Conservation (phyloP, 2,329 filamentous ascomycete genomes). For the Herpotrichia juniperi region DNA sequence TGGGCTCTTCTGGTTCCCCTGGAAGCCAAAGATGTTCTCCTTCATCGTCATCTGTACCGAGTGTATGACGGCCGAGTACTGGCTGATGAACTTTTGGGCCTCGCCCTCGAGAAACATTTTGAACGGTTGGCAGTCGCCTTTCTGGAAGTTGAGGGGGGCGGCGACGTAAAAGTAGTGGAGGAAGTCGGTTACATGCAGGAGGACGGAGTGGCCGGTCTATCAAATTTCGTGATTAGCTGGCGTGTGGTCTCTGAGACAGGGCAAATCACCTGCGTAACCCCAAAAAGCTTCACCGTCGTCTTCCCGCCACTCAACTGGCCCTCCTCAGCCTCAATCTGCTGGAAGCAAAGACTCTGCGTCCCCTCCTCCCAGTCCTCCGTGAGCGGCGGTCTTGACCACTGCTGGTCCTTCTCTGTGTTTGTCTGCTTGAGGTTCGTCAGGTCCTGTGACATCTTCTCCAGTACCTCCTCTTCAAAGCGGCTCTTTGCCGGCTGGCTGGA, state of each 20-base stretch:
- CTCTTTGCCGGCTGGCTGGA: conserved; percentile 87
- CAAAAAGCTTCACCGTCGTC: conserved; percentile 87
- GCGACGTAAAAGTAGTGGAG: conserved; percentile 95
- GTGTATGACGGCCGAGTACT: conserved; percentile 75
- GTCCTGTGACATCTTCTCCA: conserved; percentile 96
- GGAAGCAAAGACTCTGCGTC: conserved; percentile 79
- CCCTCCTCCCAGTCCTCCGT: conserved; percentile 64
- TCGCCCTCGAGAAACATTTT: conserved; percentile 80
- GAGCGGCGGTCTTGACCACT: conserved; percentile 76
- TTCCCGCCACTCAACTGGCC: conserved; percentile 78
- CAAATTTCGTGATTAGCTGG: conserved; percentile 15
- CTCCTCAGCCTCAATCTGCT: conserved; percentile 95
- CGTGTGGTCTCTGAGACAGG: neutral
- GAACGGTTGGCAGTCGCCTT: conserved; percentile 78
- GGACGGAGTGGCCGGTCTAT: conserved; percentile 80
- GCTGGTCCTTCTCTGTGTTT: conserved; percentile 91
- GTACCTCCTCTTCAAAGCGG: conserved; percentile 88
- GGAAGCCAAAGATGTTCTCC: conserved; percentile 92
- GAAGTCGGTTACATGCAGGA: conserved; percentile 95
- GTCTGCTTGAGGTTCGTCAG: conserved; percentile 83
- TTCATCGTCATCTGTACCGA: conserved; percentile 82
- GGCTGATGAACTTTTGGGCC: conserved; percentile 60
- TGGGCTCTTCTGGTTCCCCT: conserved; percentile 88
- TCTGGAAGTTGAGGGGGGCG: conserved; percentile 81
- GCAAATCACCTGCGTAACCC: conserved; percentile 75